Base-by-base conservation (phyloP, 805 yeast species). In the Sugiyamaella smithiae region DNA sequence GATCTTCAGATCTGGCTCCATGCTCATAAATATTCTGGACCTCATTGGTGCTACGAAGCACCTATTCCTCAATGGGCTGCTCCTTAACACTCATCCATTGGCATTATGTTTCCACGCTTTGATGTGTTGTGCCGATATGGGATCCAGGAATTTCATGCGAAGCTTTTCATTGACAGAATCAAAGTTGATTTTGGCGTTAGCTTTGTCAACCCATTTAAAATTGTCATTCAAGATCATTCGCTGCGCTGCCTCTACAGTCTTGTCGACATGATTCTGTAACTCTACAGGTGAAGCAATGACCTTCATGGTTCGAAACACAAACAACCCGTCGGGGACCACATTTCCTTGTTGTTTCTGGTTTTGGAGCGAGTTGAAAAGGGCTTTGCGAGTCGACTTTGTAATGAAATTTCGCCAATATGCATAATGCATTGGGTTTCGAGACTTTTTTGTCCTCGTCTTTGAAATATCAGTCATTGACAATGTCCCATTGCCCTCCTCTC, bases 81-180 rank as follows among this genome's bases (percentile, higher is more conserved):
- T 26, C 9, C 9, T n/a, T n/a, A n/a, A n/a, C n/a, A n/a, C n/a
- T n/a, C n/a, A n/a, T 26, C 11, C 11, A 26, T 26, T 8, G 11
- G 11, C 11, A 8, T 26, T 11, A 26, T 26, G 9, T 88, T 66
- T 89, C 25, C 97, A 89, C 68, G 95, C 96, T 0, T 35, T 7
- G 19, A 9, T 16, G 14, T 16, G 12, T 24, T 25, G 25, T 20
- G 12, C 33, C 20, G 28, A n/a, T 11, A 49, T 32, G 2, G 53
- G 53, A 11, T 26, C 28, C 3, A 49, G 32, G 45, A 35, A 33
- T 24, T 22, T 35, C 6, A n/a, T 19, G 16, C 43, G 36, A 20
- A 53, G 43, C 31, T 16, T 24, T 3, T 19, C 24, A 24, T 53
- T 51, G 40, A 55, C 43, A 14, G 16, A 8, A 4, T 28, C 25